These are phyloP conservation scores for Dothideomycetidae sp. DNA, from an alignment of 2,329 filamentous ascomycete species.

Conservation along the genomic window DNA sequence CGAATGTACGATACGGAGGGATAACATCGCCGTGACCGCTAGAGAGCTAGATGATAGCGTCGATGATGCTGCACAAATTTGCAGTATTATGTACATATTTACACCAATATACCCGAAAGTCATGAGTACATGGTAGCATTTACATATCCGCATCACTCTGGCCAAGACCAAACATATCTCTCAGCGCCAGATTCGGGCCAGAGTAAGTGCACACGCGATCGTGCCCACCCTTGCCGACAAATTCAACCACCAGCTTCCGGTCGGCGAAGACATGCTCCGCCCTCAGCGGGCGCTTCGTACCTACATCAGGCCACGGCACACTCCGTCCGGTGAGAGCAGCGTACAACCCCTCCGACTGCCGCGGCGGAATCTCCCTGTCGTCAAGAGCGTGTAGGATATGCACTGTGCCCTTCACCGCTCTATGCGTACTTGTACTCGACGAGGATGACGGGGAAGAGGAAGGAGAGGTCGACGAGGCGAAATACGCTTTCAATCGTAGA, in stretches of 20 bases:
- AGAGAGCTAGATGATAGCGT: too few species aligned
- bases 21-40: too few species aligned
- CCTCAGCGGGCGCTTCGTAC: neutral
- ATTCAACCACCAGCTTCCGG: constrained; percentile 6
- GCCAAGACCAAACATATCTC: neutral
- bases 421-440: too few species aligned
- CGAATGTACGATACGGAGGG: too few species aligned
- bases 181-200: constrained; percentile 3
- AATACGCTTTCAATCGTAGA: constrained; percentile 52
- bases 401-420: neutral
- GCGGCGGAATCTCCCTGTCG: constrained; percentile 5
- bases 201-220: constrained; percentile 7
- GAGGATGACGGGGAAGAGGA: too few species aligned
- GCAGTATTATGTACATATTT: neutral
- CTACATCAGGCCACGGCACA: neutral
- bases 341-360: constrained; percentile 3
- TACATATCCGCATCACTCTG: neutral
- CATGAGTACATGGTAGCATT: too few species aligned
- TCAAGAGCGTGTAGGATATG: constrained; percentile 8
- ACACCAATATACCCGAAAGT: neutral
- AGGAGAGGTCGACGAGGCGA: constrained; percentile 12
- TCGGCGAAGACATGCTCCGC: neutral
- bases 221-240: constrained; percentile 5
- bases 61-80: too few species aligned
- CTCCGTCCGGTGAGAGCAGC: neutral